Evolutionary conservation across 2,329 filamentous ascomycete species (phyloP), one percentile per base, ranked within the genome.

Genomic region (Acephala macrosclerotiorum): DNA sequence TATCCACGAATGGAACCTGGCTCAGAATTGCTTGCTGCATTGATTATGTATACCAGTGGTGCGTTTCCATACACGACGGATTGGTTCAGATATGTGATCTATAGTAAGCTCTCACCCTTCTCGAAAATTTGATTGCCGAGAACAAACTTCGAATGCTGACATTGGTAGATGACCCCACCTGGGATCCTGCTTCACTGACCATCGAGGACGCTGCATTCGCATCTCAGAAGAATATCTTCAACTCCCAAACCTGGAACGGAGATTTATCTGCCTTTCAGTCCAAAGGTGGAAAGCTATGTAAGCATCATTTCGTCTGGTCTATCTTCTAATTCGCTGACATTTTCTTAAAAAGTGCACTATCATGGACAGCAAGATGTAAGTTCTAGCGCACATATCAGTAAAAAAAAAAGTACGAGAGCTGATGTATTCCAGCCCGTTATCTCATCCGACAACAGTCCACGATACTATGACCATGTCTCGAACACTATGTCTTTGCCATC

Each of bases 41-140:
- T 69, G 74, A 16, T 42, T 7, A 67, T 81, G 14, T 79, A 82
- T 60, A 77, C 73, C 18, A 66, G 70, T 22, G 29, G n/a, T 1
- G 60, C 65, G 14, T 72, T 67, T 38, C 40, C 64, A 5, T 68
- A 68, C 51, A 69, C 66, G 9, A n/a, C 67, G 16, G 64, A 71
- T 11, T 86, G 82, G 82, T 81, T 80, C 73, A 78, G 77, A 40
- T 84, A 83, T 69, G 83, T 76, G 11, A 75, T 85, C 55, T 82
- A 81, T 75, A 78, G 74, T 55, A 66, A 83, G 64, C 74, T 79
- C 8, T 73, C 70, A 42, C n/a, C 18, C 35, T 56, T 16, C 20
- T 47, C 26, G 14, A 29, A 5, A 56, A 33, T 29, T 7, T 38
- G 20, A 22, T n/a, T n/a, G n/a, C n/a, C n/a, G n/a, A n/a, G n/a